Percentiles rank a stretch among this genome's conserved stretches.
phyloP scores from a whole-genome alignment of 768 basidiomycete genomes.

The Trametes sanguinea region DNA sequence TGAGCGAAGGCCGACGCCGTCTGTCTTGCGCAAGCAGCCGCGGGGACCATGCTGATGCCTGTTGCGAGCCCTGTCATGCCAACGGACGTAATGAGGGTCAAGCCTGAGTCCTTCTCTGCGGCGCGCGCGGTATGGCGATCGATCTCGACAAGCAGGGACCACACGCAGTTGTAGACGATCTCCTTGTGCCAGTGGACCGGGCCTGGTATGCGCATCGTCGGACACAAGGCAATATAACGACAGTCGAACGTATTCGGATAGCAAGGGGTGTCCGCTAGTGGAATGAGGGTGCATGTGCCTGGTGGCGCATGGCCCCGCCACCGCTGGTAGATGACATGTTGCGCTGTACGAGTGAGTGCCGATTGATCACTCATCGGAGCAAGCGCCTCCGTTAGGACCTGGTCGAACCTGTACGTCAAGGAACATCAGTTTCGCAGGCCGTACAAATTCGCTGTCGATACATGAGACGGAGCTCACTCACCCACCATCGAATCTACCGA shows the following conservation, averaged over 20 bases:
- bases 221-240: conserved; percentile 19
- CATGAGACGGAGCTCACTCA: conserved; percentile 7
- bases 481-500: conserved; percentile 34
- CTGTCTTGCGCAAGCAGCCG: conserved; percentile 26
- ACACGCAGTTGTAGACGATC: conserved; percentile 22
- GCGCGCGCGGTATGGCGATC: conserved; percentile 14
- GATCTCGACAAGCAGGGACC: conserved; percentile 27
- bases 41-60: conserved; percentile 11
- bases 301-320: conserved; percentile 22
- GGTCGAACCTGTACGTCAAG: conserved; percentile 2
- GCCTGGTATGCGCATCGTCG: conserved; percentile 19
- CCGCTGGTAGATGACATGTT: conserved; percentile 12
- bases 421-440: too few species aligned
- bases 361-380: background rate
- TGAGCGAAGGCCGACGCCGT: conserved; percentile 28
- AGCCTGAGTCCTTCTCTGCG: background rate
- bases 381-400: conserved; percentile 4
- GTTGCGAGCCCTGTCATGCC: conserved; percentile 22
- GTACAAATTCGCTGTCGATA: too few species aligned
- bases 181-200: conserved; percentile 25
- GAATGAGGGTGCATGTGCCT: conserved; percentile 22
- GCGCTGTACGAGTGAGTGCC: conserved; percentile 12
- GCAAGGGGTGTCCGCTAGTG: conserved; percentile 13
- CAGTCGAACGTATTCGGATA: conserved; percentile 6
- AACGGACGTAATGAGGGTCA: conserved; percentile 1